Percentiles rank a stretch among this genome's conserved stretches.
phyloP scores from a whole-genome alignment of 2,329 filamentous ascomycete species.

The Hypoxylon sp. region DNA sequence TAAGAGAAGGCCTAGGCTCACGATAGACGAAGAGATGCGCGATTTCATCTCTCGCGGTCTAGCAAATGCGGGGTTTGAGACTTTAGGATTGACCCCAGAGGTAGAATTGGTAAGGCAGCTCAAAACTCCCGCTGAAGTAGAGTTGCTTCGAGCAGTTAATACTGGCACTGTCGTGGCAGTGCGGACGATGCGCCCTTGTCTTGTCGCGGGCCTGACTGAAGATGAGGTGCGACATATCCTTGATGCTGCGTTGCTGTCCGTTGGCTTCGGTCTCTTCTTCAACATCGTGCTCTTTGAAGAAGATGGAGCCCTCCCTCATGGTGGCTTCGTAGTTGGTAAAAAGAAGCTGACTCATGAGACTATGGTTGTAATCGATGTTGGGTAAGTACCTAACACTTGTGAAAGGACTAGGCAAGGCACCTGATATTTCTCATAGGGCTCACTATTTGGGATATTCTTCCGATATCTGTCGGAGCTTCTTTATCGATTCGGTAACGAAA shows the following conservation, averaged over 20 bases:
- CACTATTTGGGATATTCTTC: constrained; percentile 75
- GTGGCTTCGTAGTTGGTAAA: constrained; percentile 65
- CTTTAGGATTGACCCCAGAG: constrained; percentile 66
- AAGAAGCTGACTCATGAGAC: constrained; percentile 67
- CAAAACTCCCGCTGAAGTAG: constrained; percentile 70
- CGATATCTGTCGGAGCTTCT: constrained; percentile 75
- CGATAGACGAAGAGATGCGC: constrained; percentile 76
- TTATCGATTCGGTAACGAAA: constrained; percentile 57
- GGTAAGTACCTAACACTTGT: constrained; percentile 48
- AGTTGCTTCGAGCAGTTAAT: constrained; percentile 72
- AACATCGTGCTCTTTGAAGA: constrained; percentile 75
- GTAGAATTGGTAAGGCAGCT: constrained; percentile 72
- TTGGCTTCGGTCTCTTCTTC: constrained; percentile 72
- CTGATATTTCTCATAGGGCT: constrained; percentile 56
- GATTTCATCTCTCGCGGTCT: constrained; percentile 74
- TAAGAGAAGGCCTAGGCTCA: constrained; percentile 59
- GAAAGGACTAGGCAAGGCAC: not conserved
- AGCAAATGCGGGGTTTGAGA: constrained; percentile 66
- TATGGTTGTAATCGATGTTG: constrained; percentile 75
- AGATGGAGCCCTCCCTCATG: constrained; percentile 67
- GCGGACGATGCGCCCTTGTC: constrained; percentile 68
- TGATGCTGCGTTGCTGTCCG: constrained; percentile 67
- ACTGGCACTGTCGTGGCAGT: constrained; percentile 74
- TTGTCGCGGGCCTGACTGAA: constrained; percentile 71
- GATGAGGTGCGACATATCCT: constrained; percentile 70